Base-by-base conservation (phyloP, 371 early-diverging fungal species). In the Batkoa obscura region DNA sequence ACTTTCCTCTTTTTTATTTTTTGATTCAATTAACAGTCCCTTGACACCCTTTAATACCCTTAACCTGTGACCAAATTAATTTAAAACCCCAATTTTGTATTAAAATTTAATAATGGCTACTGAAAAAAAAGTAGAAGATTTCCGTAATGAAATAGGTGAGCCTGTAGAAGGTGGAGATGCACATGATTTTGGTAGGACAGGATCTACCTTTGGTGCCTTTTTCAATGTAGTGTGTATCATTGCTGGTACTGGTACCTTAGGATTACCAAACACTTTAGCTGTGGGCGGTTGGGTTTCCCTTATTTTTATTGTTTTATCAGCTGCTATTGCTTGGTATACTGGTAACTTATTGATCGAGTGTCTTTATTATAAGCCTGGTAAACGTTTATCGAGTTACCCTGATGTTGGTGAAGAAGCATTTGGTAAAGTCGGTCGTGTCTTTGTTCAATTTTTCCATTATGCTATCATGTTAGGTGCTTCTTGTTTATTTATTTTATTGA, bases 401-500 rank as follows among this genome's bases (percentile, higher is more conserved):
- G 63, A 67, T 46, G 41, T 70, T 8, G 68, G 68, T 41, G 62
- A 66, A 30, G 63, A 62, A 33, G 70, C 70, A 39, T 70, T 59
- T 58, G 70, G 70, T n/a, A 59, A 45, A n/a, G 43, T 53, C 2
- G 70, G 70, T 30, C 55, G 59, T 39, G 31, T 55, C 33, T 57
- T 66, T 23, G 65, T 68, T 56, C 58, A 66, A 56, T 72, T 75
- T 57, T 75, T 76, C 63, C 74, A 78, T 56, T 66, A 74, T 50
- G 69, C 71, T 59, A 72, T 80, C 55, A 61, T 75, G n/a, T 50
- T 77, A n/a, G 80, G 80, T 58, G 72, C 71, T 2, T 73, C 76
- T 1, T 62, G 70, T 47, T 67, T 80, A 43, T 80, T 74, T 51
- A 59, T 76, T 58, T 73, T 80, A 37, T 62, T 80, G 13, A 38